Evolutionary conservation across 805 yeast species (phyloP).

Genomic region (Saturnispora zaruensis): DNA sequence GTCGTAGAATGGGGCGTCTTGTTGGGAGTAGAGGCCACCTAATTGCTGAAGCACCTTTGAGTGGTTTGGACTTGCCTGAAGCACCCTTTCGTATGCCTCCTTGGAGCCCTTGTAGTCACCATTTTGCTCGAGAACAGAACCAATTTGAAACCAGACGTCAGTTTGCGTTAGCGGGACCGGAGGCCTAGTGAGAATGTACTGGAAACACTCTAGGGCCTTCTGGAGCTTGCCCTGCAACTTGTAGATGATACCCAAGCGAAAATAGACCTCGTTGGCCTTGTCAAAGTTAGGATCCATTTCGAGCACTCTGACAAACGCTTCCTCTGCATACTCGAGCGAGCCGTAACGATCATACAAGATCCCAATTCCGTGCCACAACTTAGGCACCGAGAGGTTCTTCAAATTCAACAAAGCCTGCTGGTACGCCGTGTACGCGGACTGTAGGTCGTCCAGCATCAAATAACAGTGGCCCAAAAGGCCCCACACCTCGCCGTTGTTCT

Average conservation of each 20-base stretch:
- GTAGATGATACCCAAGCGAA: conserved; percentile 91
- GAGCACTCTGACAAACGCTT: conserved; percentile 91
- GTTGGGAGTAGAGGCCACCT: conserved; percentile 87
- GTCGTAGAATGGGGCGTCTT: conserved; percentile 62
- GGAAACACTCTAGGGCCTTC: conserved; percentile 89
- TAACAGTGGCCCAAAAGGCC: conserved; percentile 95
- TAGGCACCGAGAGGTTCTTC: conserved; percentile 91
- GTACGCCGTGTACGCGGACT: conserved; percentile 91
- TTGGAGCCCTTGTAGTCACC: conserved; percentile 85
- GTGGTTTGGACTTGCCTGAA: conserved; percentile 84
- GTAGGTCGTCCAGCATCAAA: conserved; percentile 91
- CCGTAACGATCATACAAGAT: conserved; percentile 95
- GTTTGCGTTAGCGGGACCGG: conserved; percentile 95
- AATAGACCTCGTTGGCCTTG: conserved; percentile 92
- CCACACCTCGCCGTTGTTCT: conserved; percentile 95
- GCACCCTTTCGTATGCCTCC: conserved; percentile 91
- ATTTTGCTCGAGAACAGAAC: conserved; percentile 89
- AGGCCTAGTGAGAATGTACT: conserved; percentile 81
- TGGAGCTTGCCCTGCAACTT: conserved; percentile 86
- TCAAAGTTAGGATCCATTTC: conserved; percentile 95
- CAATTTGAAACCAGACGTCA: conserved; percentile 98
- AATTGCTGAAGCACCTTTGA: conserved; percentile 93
- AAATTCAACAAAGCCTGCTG: conserved; percentile 90
- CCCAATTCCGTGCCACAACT: conserved; percentile 98
- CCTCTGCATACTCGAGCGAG: conserved; percentile 94